Evolutionary conservation across 164 flowering plant genomes (phyloP), one percentile per base, ranked within the genome.

Genomic region (Buxus sempervirens): DNA sequence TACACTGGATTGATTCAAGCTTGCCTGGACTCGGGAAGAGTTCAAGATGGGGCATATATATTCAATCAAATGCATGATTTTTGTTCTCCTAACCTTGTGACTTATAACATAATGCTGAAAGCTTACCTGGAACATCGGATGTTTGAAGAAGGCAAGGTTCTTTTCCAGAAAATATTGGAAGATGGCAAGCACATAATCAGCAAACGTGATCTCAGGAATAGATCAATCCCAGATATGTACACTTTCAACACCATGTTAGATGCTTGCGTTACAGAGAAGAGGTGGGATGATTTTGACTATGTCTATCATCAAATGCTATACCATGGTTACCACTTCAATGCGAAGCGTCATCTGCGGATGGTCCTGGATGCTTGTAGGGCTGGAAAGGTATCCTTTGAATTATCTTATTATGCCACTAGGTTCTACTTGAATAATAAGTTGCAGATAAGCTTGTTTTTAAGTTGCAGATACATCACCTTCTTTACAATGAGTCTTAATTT

Each of bases 1-100:
- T 91, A 84, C 75, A 94, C 98, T 41, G 98, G 98, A 64, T 69
- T 94, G 73, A 87, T 94, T 75, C 96, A 91, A 80, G 92, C 91
- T 19, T 90, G 97, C 80, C 27, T 90, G 62, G 92, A 88, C 36
- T 70, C 81, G 23, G 95, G 92, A 61, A 75, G 76, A 57, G 73
- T 90, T 70, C 68, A 86, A 62, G 69, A 83, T 73, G 97, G 79
- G 4, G 75, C 75, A 10, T 80, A 78, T 68, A 84, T 94, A 63
- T 86, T 88, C 74, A 70, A 72, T 38, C 81, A 87, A 48, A 90
- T 94, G 98, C 77, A 79, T 53, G 74, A 82, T 49, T 82, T 85
- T 62, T 91, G 97, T 79, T 80, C 86, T 60, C 98, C 97, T 36
- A 94, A 94, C 76, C 69, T 90, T 68, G 88, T 86, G 16, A 90